phyloP scores from a whole-genome alignment of 1,284 basidiomycete genomes.

The Trametes pubescens region DNA sequence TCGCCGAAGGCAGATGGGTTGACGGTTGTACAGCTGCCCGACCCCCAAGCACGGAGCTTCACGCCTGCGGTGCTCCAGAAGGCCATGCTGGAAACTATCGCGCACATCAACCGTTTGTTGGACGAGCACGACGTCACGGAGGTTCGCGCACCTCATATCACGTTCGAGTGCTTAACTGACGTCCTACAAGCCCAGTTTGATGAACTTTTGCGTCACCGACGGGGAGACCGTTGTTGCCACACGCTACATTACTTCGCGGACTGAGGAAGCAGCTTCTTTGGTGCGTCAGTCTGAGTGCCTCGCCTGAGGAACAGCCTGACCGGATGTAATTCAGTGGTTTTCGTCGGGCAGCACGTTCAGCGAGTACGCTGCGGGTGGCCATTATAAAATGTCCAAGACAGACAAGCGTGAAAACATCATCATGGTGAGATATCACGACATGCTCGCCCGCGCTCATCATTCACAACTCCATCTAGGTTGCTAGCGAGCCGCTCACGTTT shows the following conservation, averaged over 20 bases:
- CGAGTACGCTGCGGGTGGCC: slow-evolving; percentile 87
- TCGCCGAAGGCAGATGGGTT: background rate
- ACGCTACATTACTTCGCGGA: slow-evolving; percentile 91
- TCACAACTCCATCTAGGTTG: slow-evolving; percentile 59
- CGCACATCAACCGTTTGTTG: slow-evolving; percentile 79
- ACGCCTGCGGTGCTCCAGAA: slow-evolving; percentile 68
- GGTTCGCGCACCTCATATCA: slow-evolving; percentile 48
- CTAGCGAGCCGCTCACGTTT: slow-evolving; percentile 92
- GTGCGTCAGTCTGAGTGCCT: slow-evolving; percentile 47
- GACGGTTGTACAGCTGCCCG: slow-evolving; percentile 65
- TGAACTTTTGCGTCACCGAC: slow-evolving; percentile 98
- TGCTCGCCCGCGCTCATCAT: slow-evolving; percentile 7
- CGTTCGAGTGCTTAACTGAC: slow-evolving; percentile 12
- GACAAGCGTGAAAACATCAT: slow-evolving; percentile 97
- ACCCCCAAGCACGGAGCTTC: slow-evolving; percentile 78
- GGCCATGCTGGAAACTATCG: slow-evolving; percentile 90
- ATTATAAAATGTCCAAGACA: slow-evolving; percentile 95
- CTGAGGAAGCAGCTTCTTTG: slow-evolving; percentile 93
- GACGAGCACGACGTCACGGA: slow-evolving; percentile 78
- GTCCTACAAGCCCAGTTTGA: slow-evolving; percentile 76
- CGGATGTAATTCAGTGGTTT: slow-evolving; percentile 73
- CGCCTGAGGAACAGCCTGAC: background rate
- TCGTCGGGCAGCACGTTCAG: slow-evolving; percentile 95
- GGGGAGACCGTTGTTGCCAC: slow-evolving; percentile 94
- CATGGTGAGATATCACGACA: slow-evolving; percentile 59